A percentile compares a stretch with the other conserved stretches of the same genome.
Conservation (phyloP, 2,329 filamentous ascomycete genomes). For the Stachybotrys chartarum region DNA sequence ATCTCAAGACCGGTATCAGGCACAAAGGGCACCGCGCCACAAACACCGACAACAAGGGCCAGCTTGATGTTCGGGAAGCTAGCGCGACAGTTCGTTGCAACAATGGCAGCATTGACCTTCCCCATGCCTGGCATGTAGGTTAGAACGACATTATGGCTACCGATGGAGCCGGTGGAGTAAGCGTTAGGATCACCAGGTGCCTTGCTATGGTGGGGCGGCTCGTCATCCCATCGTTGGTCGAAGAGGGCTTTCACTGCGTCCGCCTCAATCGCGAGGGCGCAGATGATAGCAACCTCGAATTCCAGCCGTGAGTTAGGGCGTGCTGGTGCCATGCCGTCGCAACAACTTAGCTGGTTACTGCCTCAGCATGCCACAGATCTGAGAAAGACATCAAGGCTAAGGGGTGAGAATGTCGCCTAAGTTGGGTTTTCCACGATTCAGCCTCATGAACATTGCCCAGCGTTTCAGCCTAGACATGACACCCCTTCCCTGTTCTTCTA, state of each 20-base stretch:
- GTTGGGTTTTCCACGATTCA: no score
- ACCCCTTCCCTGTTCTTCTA: no score
- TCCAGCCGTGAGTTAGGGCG: no score
- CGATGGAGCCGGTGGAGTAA: conserved; percentile 11
- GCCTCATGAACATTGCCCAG: no score
- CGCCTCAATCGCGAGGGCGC: neutral
- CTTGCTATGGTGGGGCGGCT: neutral
- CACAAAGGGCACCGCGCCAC: neutral
- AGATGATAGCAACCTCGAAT: neutral
- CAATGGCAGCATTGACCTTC: neutral
- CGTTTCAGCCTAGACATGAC: no score
- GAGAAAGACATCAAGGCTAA: no score
- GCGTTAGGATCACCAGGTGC: conserved; percentile 7
- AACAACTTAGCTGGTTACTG: no score
- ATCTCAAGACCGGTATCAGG: no score
- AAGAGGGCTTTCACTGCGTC: neutral
- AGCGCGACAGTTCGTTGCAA: neutral
- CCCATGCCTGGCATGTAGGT: neutral
- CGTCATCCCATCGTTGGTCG: neutral
- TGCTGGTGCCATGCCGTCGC: no score
- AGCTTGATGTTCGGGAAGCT: neutral
- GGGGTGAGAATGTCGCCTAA: no score
- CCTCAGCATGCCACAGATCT: no score
- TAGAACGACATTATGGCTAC: neutral
- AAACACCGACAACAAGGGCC: neutral